phyloP scores from a whole-genome alignment of 2,329 filamentous ascomycete species.

The Furcasterigmium furcatum region DNA sequence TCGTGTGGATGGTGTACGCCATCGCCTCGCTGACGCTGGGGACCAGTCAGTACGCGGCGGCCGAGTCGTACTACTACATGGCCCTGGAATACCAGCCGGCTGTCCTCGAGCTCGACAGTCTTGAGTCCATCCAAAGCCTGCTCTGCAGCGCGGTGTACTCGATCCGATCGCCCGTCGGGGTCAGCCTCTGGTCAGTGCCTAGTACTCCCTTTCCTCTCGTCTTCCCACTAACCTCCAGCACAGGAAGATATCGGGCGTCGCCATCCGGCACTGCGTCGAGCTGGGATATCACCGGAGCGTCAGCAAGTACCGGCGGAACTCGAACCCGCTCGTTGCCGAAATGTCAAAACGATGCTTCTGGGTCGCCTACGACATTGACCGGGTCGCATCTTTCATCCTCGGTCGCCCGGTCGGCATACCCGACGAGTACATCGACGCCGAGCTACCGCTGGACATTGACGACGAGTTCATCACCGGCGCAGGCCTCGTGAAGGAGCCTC shows the following conservation, averaged over 20 bases:
- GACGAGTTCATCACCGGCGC: constrained; percentile 19
- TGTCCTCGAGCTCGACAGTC: constrained; percentile 17
- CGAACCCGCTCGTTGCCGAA: constrained; percentile 18
- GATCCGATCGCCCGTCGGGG: constrained; percentile 21
- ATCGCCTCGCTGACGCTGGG: constrained; percentile 10
- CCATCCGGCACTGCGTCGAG: constrained; percentile 28
- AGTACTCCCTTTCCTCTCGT: neutral
- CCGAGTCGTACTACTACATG: constrained; percentile 12
- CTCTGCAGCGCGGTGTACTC: constrained; percentile 27
- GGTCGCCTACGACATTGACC: constrained; percentile 27
- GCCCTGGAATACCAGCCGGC: constrained; percentile 14
- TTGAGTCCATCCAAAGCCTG: constrained; percentile 27
- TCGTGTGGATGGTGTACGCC: constrained; percentile 16
- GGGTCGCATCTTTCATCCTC: constrained; percentile 23
- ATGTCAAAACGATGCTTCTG: constrained; percentile 27
- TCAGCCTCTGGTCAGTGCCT: constrained; percentile 18
- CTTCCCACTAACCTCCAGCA: neutral
- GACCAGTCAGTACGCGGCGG: constrained; percentile 5
- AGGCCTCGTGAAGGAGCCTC: constrained; percentile 15
- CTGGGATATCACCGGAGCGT: constrained; percentile 28
- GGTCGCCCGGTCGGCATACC: constrained; percentile 23
- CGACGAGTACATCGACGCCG: constrained; percentile 22
- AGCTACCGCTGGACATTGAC: constrained; percentile 24
- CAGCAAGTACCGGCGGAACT: constrained; percentile 7
- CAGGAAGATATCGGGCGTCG: constrained; percentile 27